A percentile compares a stretch with the other conserved stretches of the same genome.
Evolutionary conservation across 352 stramenopile species (phyloP).

Genomic region (Phytophthora ohioensis): DNA sequence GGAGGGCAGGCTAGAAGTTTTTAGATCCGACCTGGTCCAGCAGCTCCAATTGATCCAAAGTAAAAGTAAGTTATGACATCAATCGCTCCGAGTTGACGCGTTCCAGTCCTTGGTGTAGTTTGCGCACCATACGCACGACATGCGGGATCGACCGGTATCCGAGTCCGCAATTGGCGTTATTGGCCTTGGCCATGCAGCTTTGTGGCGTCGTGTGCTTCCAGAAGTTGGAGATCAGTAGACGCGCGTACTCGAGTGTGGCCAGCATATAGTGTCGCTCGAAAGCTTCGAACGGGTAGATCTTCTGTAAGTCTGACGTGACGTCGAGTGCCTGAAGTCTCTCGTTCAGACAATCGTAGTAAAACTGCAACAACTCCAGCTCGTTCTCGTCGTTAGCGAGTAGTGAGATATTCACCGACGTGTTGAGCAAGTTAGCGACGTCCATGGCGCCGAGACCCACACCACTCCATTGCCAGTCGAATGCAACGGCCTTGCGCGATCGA

Average conservation of each 20-base stretch:
- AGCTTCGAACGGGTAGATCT: constrained; percentile 53
- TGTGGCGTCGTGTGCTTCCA: constrained; percentile 63
- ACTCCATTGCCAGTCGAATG: constrained; percentile 83
- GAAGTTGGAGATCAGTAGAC: constrained; percentile 70
- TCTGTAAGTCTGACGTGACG: constrained; percentile 6
- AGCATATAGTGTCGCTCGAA: constrained; percentile 70
- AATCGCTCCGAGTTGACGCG: constrained; percentile 47
- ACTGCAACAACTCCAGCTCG: constrained; percentile 52
- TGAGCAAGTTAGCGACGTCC: constrained; percentile 76
- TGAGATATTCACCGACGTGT: constrained; percentile 71
- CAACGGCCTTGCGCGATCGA: constrained; percentile 50
- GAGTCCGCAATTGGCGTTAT: constrained; percentile 72
- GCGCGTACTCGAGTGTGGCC: constrained; percentile 73
- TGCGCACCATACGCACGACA: constrained; percentile 63
- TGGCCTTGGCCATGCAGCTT: constrained; percentile 47
- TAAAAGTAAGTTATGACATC: constrained; percentile 26
- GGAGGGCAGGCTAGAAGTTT: not conserved
- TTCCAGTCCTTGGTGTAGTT: constrained; percentile 50
- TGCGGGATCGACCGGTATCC: constrained; percentile 74
- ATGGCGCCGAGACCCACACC: constrained; percentile 65
- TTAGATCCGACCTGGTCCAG: constrained; percentile 14
- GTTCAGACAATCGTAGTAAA: constrained; percentile 62
- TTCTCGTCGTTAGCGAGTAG: constrained; percentile 37
- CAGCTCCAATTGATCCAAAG: not conserved
- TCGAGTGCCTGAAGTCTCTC: constrained; percentile 25